Base-by-base conservation (phyloP, 495 filamentous ascomycete species). In the Hyaloscypha finlandica region DNA sequence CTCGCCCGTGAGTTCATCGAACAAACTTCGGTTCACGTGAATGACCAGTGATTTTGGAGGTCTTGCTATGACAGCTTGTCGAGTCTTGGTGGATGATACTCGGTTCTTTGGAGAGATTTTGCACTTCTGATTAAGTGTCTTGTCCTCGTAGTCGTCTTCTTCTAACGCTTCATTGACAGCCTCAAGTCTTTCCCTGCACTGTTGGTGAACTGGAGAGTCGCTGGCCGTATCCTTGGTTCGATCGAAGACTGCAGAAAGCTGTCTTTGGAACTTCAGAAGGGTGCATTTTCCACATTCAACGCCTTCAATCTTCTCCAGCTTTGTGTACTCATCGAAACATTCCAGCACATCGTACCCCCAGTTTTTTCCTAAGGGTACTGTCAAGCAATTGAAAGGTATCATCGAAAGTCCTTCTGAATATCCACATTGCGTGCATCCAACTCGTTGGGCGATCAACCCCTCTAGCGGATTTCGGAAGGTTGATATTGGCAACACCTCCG, bases 281-380 rank as follows among this genome's bases (percentile, higher is more conserved):
- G 95, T 95, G 78, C 96, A 99, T 66, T 94, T 97, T 45, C 87
- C 83, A 75, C 96, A 99, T 70, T 97, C 90, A 19, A 98, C 93
- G 0, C 91, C 92, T 70, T 89, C 85, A 70, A 98, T 96, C 1
- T 82, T 76, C 72, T 98, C 96, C 30, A 98, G 79, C 19, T 86
- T 83, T 62, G 93, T 96, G 74, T 92, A 97, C 59, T 92, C 87
- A 72, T 93, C 89, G 37, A 99, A 79, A 70, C 92, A 92, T 53
- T 94, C 89, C 59, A 85, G 83, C 1, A 99, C 73, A 68, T 90
- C 84, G 90, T 89, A 59, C 81, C 75, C 48, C 69, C 77, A 68
- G 73, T 75, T 19, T 79, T 79, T 39, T 74, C 87, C 90, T 0
- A 97, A 84, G 42, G 86, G 90, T 0, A 99, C 85, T 6, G 96